Conservation (phyloP, 73 alveolate genomes). For the Paramecium caudatum region DNA sequence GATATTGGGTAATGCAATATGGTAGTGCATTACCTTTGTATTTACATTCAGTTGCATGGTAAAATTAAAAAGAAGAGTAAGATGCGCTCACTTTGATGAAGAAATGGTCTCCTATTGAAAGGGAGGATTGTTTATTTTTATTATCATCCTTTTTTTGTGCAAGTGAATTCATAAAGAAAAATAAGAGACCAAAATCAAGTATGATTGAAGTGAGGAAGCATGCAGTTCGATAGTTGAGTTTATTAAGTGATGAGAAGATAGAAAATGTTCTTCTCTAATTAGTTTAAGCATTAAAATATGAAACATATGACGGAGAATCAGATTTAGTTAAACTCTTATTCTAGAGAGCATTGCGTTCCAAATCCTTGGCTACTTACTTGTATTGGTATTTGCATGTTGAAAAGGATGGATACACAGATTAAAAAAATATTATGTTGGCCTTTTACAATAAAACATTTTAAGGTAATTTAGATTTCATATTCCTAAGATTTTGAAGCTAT, state of each 20-base stretch:
- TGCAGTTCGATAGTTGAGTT: conserved; percentile 89
- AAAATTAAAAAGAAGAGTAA: conserved; percentile 91
- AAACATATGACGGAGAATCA: conserved; percentile 82
- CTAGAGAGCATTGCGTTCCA: conserved; percentile 85
- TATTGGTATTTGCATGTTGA: conserved; percentile 93
- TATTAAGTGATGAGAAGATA: conserved; percentile 81
- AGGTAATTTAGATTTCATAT: background rate
- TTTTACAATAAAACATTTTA: conserved; percentile 54
- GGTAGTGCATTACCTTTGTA: conserved; percentile 93
- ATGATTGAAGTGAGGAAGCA: conserved; percentile 86
- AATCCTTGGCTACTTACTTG: conserved; percentile 91
- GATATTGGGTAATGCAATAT: conserved; percentile 93
- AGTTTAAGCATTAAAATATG: conserved; percentile 98
- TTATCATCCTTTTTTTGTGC: conserved; percentile 84
- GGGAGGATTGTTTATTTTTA: conserved; percentile 95
- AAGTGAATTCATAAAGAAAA: conserved; percentile 74
- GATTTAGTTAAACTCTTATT: conserved; percentile 87
- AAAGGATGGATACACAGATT: conserved; percentile 80
- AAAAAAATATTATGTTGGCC: conserved; percentile 78
- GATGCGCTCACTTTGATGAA: conserved; percentile 90
- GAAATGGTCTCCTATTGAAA: conserved; percentile 94
- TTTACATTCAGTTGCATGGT: conserved; percentile 95
- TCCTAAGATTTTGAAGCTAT: conserved; percentile 73
- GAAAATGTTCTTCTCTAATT: conserved; percentile 93
- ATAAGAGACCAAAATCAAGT: conserved; percentile 78